phyloP scores from a whole-genome alignment of 345 rosid species.

The Limnanthes douglasii region DNA sequence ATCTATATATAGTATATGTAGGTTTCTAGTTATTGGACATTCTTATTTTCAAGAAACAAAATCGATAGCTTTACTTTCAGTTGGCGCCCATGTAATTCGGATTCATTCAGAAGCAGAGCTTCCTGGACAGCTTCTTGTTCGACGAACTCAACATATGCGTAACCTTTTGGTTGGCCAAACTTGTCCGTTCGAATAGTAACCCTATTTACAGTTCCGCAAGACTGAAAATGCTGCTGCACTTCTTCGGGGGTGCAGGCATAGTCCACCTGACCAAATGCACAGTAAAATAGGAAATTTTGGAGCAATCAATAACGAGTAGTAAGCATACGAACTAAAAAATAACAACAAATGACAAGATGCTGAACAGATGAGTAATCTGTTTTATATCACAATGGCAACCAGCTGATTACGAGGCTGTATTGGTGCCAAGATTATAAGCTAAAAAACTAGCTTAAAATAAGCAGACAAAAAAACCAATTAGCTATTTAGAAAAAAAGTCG shows the following conservation, averaged over 20 bases:
- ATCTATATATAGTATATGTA: not conserved
- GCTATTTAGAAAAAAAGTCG: no score
- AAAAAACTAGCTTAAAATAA: no score
- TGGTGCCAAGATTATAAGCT: no score
- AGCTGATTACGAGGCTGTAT: no score
- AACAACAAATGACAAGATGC: no score
- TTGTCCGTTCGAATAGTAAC: constrained; percentile 93
- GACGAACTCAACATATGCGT: constrained; percentile 87
- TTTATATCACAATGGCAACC: no score
- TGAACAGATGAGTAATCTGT: no score
- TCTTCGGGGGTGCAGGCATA: constrained; percentile 97
- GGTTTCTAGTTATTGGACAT: not conserved
- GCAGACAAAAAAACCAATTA: no score
- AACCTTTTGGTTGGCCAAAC: constrained; percentile 93
- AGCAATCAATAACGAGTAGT: not conserved
- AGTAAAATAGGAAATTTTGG: no score
- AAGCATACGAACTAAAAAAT: no score
- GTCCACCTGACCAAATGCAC: constrained; percentile 43
- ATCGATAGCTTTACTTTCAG: constrained; percentile 79
- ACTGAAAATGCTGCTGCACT: constrained; percentile 94
- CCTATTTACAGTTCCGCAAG: constrained; percentile 91
- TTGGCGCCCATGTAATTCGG: constrained; percentile 95
- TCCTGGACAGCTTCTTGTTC: constrained; percentile 82
- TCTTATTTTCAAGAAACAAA: no score
- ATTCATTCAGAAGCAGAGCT: constrained; percentile 68